Base-by-base conservation (phyloP, 306 rosid genomes). In the Prinsepia uniflora region DNA sequence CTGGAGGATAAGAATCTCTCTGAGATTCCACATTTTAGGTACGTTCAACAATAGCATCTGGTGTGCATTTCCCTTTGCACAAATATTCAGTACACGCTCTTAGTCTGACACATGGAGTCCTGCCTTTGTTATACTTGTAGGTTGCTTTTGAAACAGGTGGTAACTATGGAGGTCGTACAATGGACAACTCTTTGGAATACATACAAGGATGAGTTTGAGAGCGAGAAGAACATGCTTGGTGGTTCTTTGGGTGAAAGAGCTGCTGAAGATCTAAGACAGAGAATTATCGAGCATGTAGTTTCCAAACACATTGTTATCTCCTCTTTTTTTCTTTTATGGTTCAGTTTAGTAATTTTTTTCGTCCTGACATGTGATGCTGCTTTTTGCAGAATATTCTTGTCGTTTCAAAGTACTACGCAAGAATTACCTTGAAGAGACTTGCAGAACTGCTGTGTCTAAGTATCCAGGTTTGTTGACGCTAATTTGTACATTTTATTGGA, bases 131-230 rank as follows among this genome's bases (percentile, higher is more conserved):
- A 62, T 75, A 73, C 42, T 63, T 52, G 5, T 57, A 87, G 96
- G 81, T 84, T 80, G 71, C 88, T 92, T 66, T 82, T 92, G 81
- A 92, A 92, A 84, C 96, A 89, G 71, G 71, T 92, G 68, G 89
- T 87, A 70, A 92, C 96, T 34, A 92, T 92, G 96, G 96, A 92
- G 80, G 98, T 92, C 53, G 75, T 92, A 79, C 96, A 89, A 75
- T 92, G 98, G 98, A 92, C 90, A 7, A 75, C 81, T 69, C 75
- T 92, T 30, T 92, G 96, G 98, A 86, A 86, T 78, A 61, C 88
- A 54, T 87, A 87, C 83, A 84, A 89, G 86, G 87, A 75, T 45
- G 96, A 89, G 72, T 92, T 92, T 74, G 92, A 87, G 80, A 89
- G 75, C 17, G 96, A 92, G 76, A 84, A 84, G 77, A 68, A 80